phyloP scores from a whole-genome alignment of 1,284 basidiomycete genomes.

The Ustilago crameri region DNA sequence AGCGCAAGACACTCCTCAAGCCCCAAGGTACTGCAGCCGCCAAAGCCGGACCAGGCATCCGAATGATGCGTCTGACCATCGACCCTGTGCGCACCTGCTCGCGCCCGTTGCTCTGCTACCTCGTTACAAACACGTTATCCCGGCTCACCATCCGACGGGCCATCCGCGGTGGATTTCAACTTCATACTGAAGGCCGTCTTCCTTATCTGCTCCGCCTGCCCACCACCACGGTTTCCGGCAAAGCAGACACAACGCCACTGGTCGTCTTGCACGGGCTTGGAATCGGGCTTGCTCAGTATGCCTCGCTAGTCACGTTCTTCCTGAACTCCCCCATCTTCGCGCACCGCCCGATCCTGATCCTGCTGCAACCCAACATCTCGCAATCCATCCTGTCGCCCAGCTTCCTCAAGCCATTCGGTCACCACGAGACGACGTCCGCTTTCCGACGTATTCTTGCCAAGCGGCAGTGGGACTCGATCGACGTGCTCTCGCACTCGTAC shows the following conservation, averaged over 20 bases:
- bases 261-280: slow-evolving; percentile 63
- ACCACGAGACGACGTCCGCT: slow-evolving; percentile 52
- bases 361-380: slow-evolving; percentile 63
- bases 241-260: slow-evolving; percentile 32
- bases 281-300: slow-evolving; percentile 58
- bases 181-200: slow-evolving; percentile 37
- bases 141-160: slow-evolving; percentile 27
- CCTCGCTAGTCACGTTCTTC: slow-evolving; percentile 37
- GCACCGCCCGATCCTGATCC: slow-evolving; percentile 58
- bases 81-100: slow-evolving; percentile 58
- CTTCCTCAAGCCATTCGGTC: slow-evolving; percentile 55
- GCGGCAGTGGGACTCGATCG: slow-evolving; percentile 41
- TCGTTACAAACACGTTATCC: slow-evolving; percentile 37
- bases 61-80: slow-evolving; percentile 64
- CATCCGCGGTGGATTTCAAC: slow-evolving; percentile 41
- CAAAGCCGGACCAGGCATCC: slow-evolving; percentile 18
- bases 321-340: slow-evolving; percentile 24
- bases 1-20: slow-evolving; percentile 6
- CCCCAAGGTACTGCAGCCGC: slow-evolving; percentile 1
- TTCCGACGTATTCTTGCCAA: slow-evolving; percentile 44
- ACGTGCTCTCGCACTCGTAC: slow-evolving; percentile 63
- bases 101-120: slow-evolving; percentile 49
- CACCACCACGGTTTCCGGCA: slow-evolving; percentile 3
- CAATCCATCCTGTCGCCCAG: slow-evolving; percentile 53
- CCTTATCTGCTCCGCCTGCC: slow-evolving; percentile 59